Evolutionary conservation across 805 yeast genomes (phyloP).

Genomic region (Diddensiella santjacobensis): DNA sequence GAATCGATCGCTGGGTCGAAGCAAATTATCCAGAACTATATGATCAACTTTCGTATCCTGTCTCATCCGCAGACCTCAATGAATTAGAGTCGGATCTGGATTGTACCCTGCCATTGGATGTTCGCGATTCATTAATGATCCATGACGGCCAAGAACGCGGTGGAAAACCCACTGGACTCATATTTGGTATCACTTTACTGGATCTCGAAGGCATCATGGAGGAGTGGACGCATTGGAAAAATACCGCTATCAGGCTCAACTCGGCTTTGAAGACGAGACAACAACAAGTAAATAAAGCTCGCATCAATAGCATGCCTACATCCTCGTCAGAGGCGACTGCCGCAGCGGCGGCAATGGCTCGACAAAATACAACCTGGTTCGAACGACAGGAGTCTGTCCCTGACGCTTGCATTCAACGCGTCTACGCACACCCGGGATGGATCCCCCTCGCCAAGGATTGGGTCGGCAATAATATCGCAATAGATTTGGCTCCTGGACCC

Average conservation of each 20-base stretch:
- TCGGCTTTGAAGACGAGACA: slow-evolving; percentile 9
- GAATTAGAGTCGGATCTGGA: slow-evolving; percentile 82
- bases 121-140: slow-evolving; percentile 69
- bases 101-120: slow-evolving; percentile 71
- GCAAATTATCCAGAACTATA: slow-evolving; percentile 75
- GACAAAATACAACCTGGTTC: slow-evolving; percentile 31
- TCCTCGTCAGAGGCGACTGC: slow-evolving; percentile 15
- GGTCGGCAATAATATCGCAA: slow-evolving; percentile 86
- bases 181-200: slow-evolving; percentile 77
- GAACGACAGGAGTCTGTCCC: slow-evolving; percentile 69
- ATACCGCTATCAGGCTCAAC: slow-evolving; percentile 33
- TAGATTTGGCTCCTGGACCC: slow-evolving; percentile 81
- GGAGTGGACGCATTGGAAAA: slow-evolving; percentile 82
- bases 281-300: slow-evolving; percentile 8
- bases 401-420: slow-evolving; percentile 63
- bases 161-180: slow-evolving; percentile 70
- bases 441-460: slow-evolving; percentile 85
- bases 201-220: slow-evolving; percentile 75
- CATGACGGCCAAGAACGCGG: slow-evolving; percentile 90
- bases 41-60: slow-evolving; percentile 73
- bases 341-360: slow-evolving; percentile 1
- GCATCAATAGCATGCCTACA: slow-evolving; percentile 30
- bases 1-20: slow-evolving; percentile 78
- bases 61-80: slow-evolving; percentile 72
- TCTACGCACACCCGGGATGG: slow-evolving; percentile 90